Evolutionary conservation across 768 basidiomycete genomes (phyloP).

Genomic region (Russula lepida): DNA sequence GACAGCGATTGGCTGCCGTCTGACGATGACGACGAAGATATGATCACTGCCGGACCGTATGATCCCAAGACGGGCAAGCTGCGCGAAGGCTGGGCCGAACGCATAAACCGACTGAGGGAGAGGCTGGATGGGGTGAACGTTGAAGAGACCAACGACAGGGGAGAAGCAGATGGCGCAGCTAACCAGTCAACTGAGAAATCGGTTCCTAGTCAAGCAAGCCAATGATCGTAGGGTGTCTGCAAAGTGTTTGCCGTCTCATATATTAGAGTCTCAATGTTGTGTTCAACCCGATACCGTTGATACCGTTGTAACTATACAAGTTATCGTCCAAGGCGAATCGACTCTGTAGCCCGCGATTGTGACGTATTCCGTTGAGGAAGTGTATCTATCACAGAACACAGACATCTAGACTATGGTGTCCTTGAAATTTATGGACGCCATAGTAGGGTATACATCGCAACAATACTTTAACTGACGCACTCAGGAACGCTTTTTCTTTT

Average conservation of each 20-base stretch:
- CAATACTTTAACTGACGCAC: constrained; percentile 33
- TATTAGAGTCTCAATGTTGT: neutral
- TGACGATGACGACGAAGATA: constrained; percentile 18
- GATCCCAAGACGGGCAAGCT: constrained; percentile 17
- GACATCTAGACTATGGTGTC: neutral
- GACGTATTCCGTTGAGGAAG: too few relatives aligned
- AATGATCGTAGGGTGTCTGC: neutral
- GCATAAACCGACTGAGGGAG: neutral
- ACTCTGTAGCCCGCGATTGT: neutral
- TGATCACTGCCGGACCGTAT: constrained; percentile 19
- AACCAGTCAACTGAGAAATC: neutral
- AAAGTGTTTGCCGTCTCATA: neutral
- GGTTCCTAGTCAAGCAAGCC: neutral
- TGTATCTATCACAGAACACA: neutral
- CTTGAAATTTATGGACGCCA: neutral
- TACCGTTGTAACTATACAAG: neutral
- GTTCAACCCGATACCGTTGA: neutral
- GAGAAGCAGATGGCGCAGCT: neutral
- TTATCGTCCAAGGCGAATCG: neutral
- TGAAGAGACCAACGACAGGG: neutral
- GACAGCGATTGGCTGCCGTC: constrained; percentile 28
- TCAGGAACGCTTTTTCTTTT: constrained; percentile 8
- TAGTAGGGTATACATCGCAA: constrained; percentile 21
- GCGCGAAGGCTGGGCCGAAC: constrained; percentile 13
- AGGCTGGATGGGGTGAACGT: neutral